Conservation (phyloP, 306 rosid species). For the Clitoria ternatea region DNA sequence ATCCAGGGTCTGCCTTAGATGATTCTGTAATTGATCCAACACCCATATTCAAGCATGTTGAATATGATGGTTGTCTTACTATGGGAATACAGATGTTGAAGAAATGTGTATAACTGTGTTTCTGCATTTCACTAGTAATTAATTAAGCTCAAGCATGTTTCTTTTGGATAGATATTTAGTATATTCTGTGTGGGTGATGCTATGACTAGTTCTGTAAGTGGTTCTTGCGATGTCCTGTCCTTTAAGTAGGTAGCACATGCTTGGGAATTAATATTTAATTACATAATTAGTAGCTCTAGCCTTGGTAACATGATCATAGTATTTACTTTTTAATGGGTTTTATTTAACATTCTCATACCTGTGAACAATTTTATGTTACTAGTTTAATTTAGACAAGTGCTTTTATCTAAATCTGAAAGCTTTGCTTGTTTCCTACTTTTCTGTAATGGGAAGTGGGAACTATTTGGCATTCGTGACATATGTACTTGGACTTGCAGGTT, state of each 20-base stretch:
- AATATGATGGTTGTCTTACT: not conserved
- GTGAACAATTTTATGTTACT: not conserved
- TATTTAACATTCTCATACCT: not conserved
- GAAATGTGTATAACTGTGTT: not conserved
- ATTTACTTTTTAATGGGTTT: not conserved
- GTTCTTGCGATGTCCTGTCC: not conserved
- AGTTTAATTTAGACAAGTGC: not conserved
- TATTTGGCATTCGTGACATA: not conserved
- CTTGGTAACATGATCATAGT: conserved; percentile 15
- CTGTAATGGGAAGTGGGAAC: no score
- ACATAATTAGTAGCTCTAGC: not conserved
- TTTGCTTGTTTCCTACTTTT: no score
- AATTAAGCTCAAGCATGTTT: not conserved
- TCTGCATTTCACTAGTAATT: not conserved
- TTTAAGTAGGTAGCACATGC: not conserved
- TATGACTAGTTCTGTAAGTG: not conserved
- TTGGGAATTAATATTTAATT: not conserved
- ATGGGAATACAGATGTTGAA: not conserved
- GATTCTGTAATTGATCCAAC: conserved; percentile 12
- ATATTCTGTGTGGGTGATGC: not conserved
- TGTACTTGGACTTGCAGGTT: conserved; percentile 48
- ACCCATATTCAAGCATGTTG: not conserved
- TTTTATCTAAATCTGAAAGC: not conserved
- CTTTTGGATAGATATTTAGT: not conserved
- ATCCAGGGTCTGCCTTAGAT: not conserved